A percentile compares a stretch with the other conserved stretches of the same genome.
Conservation (phyloP, 495 filamentous ascomycete species). For the Wilcoxina mikolae region DNA sequence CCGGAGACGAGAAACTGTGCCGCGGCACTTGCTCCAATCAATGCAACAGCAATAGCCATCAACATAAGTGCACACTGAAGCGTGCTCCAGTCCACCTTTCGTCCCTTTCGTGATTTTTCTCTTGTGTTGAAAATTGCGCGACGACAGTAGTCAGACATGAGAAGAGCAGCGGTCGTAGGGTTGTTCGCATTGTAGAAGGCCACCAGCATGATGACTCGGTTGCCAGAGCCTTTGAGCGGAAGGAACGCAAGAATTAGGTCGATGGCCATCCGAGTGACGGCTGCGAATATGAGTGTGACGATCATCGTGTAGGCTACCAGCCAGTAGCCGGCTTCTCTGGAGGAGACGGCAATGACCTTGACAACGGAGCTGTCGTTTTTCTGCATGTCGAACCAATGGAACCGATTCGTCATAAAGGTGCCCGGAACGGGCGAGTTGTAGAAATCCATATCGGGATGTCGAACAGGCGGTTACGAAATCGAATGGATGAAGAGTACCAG, state of each 20-base stretch:
- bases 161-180: neutral
- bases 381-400: neutral
- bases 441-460: conserved; percentile 6
- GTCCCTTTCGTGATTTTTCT: no score
- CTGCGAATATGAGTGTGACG: neutral
- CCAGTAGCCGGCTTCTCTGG: neutral
- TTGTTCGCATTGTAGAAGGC: neutral
- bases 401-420: neutral
- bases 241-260: neutral
- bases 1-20: neutral
- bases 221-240: neutral
- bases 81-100: neutral
- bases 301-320: conserved; percentile 6
- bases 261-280: neutral
- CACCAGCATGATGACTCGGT: conserved; percentile 5
- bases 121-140: neutral
- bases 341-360: neutral
- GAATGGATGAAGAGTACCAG: no score
- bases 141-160: neutral
- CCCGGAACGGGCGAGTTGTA: neutral
- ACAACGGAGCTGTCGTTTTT: neutral
- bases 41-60: neutral
- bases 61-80: neutral
- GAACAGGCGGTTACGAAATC: no score
- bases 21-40: neutral